Evolutionary conservation across 129 eudicot species (phyloP).

Genomic region (Arctium lappa): DNA sequence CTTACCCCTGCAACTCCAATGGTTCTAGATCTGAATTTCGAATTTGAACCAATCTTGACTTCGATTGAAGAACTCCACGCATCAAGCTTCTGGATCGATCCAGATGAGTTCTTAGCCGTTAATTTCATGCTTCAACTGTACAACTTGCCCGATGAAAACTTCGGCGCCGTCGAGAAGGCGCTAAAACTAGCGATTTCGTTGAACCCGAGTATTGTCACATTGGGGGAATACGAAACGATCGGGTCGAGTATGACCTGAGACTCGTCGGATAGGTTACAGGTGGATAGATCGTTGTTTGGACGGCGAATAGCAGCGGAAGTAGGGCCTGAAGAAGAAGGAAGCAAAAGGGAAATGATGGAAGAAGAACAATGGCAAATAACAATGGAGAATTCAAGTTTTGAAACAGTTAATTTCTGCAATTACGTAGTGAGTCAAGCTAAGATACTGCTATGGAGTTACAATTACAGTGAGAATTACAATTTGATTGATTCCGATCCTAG

Average conservation of each 20-base stretch:
- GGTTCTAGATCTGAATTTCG: too few relatives aligned
- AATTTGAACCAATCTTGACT: neutral
- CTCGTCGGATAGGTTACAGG: slow-evolving; percentile 61
- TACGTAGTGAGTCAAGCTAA: too few relatives aligned
- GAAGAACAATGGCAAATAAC: slow-evolving; percentile 67
- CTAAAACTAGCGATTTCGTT: slow-evolving; percentile 63
- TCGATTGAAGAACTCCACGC: slow-evolving; percentile 44
- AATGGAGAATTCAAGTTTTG: slow-evolving; percentile 71
- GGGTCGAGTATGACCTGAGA: slow-evolving; percentile 56
- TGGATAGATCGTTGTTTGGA: slow-evolving; percentile 64
- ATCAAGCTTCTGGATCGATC: slow-evolving; percentile 63
- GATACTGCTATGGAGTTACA: too few relatives aligned
- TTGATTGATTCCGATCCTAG: slow-evolving; percentile 63
- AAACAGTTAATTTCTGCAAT: slow-evolving; percentile 26
- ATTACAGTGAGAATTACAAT: slow-evolving; percentile 13
- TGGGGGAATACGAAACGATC: slow-evolving; percentile 84
- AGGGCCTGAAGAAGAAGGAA: slow-evolving; percentile 52
- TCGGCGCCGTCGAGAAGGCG: slow-evolving; percentile 41
- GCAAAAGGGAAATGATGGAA: slow-evolving; percentile 68
- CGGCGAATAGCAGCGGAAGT: slow-evolving; percentile 61
- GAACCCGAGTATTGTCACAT: slow-evolving; percentile 65
- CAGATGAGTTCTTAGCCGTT: slow-evolving; percentile 68
- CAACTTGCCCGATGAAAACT: slow-evolving; percentile 53
- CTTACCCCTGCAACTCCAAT: too few relatives aligned
- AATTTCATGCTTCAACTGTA: slow-evolving; percentile 92